Evolutionary conservation across 2,329 filamentous ascomycete species (phyloP), one percentile per base, ranked within the genome.

Genomic region (Capronia americana): DNA sequence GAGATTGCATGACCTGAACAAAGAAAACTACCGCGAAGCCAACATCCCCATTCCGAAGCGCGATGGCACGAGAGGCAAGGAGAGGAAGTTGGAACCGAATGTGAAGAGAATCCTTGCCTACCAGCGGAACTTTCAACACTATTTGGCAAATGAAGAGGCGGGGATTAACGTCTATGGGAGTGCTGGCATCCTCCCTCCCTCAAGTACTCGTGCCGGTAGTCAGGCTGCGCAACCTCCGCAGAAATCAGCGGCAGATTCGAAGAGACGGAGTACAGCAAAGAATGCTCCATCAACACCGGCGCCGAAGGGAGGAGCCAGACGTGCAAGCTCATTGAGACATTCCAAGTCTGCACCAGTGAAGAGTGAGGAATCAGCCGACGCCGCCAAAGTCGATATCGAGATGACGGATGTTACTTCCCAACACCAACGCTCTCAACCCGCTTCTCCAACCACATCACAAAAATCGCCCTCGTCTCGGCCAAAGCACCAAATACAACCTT

Each of bases 1-100:
- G 71, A 92, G 95, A 73, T 86, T 98, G 55, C 89, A 92, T 68
- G 89, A 91, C 48, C 84, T 99, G 41, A 92, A 96, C 75, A 87
- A 88, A 60, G 95, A 98, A 75, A 92, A 90, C 70, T 85, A 89
- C 73, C 83, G 85, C 66, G 91, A 94, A 71, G 66, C 64, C 17
- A 30, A 64, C 20, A 69, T 73, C 1, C 82, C 85, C n/a, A 92
- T 96, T 59, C 83, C 89, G 0, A 82, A 94, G 3, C 88, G 67
- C 58, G 71, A 71, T 28, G 55, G 64, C 20, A 63, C 60, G 11
- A 89, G 0, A 78, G 48, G 46, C 11, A 61, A 79, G 77, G 79
- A 78, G 44, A 75, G 75, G 46, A 83, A 83, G 69, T 78, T 77
- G 3, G 81, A 81, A 24, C 77, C 78, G 6, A 83, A 82, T 69